Conservation (phyloP, 768 basidiomycete genomes). For the Phallus indusiatus region DNA sequence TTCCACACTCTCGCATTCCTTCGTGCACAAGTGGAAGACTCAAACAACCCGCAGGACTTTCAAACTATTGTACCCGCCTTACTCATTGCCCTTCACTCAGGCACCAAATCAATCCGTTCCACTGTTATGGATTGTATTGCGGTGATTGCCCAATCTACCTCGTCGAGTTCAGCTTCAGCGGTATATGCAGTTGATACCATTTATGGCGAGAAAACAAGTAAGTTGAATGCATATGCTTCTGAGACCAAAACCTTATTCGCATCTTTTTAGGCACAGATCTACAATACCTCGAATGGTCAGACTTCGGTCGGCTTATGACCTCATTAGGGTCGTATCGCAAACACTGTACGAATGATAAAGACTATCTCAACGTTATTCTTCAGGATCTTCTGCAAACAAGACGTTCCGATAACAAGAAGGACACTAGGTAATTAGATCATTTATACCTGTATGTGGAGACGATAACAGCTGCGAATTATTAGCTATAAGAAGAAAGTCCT, state of each 20-base stretch:
- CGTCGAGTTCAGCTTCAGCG: conserved; percentile 30
- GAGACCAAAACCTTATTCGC: neutral
- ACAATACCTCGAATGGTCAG: conserved; percentile 62
- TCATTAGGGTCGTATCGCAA: conserved; percentile 40
- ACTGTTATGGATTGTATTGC: conserved; percentile 50
- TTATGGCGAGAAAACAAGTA: conserved; percentile 55
- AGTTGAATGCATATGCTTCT: conserved; percentile 17
- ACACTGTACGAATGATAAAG: conserved; percentile 50
- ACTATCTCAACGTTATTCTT: conserved; percentile 52
- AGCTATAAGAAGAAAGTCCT: conserved; percentile 67
- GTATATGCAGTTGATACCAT: conserved; percentile 69
- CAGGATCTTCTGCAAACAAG: conserved; percentile 38
- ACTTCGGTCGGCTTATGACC: conserved; percentile 49
- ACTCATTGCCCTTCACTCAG: conserved; percentile 48
- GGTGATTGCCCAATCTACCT: conserved; percentile 31
- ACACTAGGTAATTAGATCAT: conserved; percentile 35
- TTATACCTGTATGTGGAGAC: neutral
- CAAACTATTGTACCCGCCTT: conserved; percentile 68
- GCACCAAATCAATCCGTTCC: conserved; percentile 32
- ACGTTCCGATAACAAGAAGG: conserved; percentile 47
- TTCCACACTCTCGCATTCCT: conserved; percentile 75
- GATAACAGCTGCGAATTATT: conserved; percentile 1
- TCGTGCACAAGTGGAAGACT: conserved; percentile 46
- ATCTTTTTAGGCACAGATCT: conserved; percentile 24
- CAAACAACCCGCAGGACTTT: conserved; percentile 53